Base-by-base conservation (phyloP, 192 early-diverging fungal genomes). In the Umbelopsis ramanniana region DNA sequence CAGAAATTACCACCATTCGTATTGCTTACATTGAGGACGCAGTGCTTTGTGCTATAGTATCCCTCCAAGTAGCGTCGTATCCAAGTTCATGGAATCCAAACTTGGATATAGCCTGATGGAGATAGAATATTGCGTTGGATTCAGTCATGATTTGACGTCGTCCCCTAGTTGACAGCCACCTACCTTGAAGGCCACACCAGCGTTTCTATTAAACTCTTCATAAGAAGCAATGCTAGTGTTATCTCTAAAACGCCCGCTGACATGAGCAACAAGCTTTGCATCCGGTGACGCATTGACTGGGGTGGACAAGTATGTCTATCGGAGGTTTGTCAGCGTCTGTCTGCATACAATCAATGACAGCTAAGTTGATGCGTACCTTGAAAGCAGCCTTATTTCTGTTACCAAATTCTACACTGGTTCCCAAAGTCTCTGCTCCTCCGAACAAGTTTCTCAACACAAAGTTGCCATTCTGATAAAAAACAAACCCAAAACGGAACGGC, bases 341-440 rank as follows among this genome's bases (percentile, higher is more conserved):
- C 15, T 23, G 17, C 3, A 3, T 22, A 10, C 26, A 29, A 15
- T 12, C n/a, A 52, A 9, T 7, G 15, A 38, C 63, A 14, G 10
- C 19, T n/a, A 2, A 15, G 22, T 12, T 26, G 29, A 1, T 24
- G 43, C 53, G 35, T 80, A 87, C 85, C 82, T 85, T 81, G 57
- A 85, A 78, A 22, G 83, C 79, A 11, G 81, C 76, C 35, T 82
- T 83, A 26, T 69, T 79, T 46, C 69, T 70, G 10, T 79, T 69
- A 46, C 77, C 77, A 52, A 79, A 79, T 22, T 69, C 52, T 23
- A 72, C 71, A 22, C 38, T 74, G 23, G 87, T 86, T 68, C 86
- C 87, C 6, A 94, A 69, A 19, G 85, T 85, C 80, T 99, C 97
- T 26, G 90, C 97, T 37, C 89, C 92, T 24, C 97, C 97, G 77